Evolutionary conservation across 2,329 filamentous ascomycete genomes (phyloP).

Genomic region (Calonectria multiphialidica): DNA sequence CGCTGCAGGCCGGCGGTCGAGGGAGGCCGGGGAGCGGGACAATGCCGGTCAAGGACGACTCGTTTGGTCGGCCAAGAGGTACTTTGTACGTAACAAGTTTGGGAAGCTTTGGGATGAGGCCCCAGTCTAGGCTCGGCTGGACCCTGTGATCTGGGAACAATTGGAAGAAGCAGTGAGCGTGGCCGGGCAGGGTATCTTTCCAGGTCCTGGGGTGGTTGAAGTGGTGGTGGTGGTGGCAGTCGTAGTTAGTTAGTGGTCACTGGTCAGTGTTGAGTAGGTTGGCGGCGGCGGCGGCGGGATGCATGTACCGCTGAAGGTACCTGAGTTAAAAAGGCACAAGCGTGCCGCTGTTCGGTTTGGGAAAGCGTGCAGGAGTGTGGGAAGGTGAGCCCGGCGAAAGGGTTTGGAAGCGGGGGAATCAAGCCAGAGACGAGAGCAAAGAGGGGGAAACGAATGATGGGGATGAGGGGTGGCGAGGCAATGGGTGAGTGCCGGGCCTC

Average conservation of each 20-base stretch:
- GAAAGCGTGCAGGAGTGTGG: not conserved
- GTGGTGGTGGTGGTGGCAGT: not conserved
- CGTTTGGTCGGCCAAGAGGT: not conserved
- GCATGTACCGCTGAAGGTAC: not conserved
- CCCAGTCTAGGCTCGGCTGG: not conserved
- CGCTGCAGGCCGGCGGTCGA: slow-evolving; percentile 39
- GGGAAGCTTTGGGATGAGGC: not conserved
- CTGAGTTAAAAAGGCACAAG: not conserved
- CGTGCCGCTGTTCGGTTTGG: slow-evolving; percentile 6
- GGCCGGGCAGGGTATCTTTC: not conserved
- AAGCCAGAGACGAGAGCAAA: slow-evolving; percentile 10
- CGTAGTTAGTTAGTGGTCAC: too few species aligned
- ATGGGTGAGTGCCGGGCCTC: not conserved
- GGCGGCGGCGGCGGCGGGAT: not conserved
- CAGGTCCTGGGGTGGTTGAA: not conserved
- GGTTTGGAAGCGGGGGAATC: slow-evolving; percentile 12
- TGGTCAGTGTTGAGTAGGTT: not conserved
- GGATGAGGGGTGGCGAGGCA: not conserved
- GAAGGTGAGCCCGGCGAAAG: not conserved
- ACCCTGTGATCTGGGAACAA: not conserved
- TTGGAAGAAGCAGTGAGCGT: not conserved
- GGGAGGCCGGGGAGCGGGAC: slow-evolving; percentile 31
- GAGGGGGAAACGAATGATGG: slow-evolving; percentile 12
- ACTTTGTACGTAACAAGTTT: slow-evolving; percentile 6
- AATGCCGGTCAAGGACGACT: slow-evolving; percentile 29